Conservation (phyloP, 495 filamentous ascomycete genomes). For the Daldinia decipiens region DNA sequence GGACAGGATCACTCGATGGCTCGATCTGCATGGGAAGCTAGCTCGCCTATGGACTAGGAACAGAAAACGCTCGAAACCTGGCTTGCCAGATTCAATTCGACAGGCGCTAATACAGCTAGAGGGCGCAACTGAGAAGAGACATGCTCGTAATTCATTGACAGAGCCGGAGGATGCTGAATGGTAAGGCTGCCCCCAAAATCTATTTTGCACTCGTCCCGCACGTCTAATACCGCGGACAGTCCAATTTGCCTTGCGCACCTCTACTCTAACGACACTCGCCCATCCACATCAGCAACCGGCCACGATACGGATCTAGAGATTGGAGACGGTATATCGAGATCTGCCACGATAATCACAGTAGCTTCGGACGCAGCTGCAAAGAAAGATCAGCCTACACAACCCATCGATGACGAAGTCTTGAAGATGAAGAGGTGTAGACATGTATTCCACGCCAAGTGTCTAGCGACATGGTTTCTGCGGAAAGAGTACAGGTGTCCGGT, state of each 20-base stretch:
- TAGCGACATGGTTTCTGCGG: conserved; percentile 39
- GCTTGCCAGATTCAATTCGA: conserved; percentile 26
- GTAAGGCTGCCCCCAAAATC: conserved; percentile 6
- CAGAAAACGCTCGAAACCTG: conserved; percentile 13
- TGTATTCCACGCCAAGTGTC: conserved; percentile 42
- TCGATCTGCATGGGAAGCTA: neutral
- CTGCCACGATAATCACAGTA: conserved; percentile 2
- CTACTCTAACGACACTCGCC: conserved; percentile 14
- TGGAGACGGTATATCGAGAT: conserved; percentile 10
- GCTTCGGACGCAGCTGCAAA: neutral
- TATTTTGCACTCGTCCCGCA: neutral
- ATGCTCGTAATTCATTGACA: conserved; percentile 15
- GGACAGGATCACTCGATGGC: conserved; percentile 23
- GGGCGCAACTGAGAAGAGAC: conserved; percentile 27
- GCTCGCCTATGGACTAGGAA: neutral
- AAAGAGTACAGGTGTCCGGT: conserved; percentile 40
- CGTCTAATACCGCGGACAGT: conserved; percentile 15
- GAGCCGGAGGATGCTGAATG: conserved; percentile 33
- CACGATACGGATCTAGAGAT: conserved; percentile 28
- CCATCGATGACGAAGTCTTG: conserved; percentile 36
- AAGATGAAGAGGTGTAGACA: conserved; percentile 41
- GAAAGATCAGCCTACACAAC: conserved; percentile 12
- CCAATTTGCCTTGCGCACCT: conserved; percentile 36
- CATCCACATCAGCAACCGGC: conserved; percentile 9
- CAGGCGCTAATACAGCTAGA: conserved; percentile 33